Base-by-base conservation (phyloP, 1,284 basidiomycete genomes). In the Leccinum cinnamomeum region DNA sequence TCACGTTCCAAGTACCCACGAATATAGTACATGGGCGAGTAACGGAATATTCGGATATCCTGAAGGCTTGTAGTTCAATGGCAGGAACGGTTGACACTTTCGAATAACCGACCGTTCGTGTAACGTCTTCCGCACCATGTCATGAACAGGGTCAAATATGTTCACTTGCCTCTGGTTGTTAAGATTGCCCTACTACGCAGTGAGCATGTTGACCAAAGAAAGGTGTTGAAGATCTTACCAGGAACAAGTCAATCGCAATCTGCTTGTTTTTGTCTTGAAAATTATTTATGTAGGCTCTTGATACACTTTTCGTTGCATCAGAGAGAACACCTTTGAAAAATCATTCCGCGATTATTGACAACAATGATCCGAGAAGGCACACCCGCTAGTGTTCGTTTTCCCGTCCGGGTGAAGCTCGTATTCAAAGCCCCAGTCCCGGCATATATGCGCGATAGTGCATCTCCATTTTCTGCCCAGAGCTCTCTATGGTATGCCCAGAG, bases 211-310 rank as follows among this genome's bases (percentile, higher is more conserved):
- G 28, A 37, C 37, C 44, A 30, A 16, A 25, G 51, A 39, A 23
- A 10, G 3, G 3, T 5, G 7, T 18, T 4, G 56, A 20, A 63
- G 5, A 14, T 62, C 86, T 60, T 62, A 95, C 94, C 66, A 99
- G 81, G 68, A 99, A 91, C 84, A 95, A 91, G 72, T 99, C 97
- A 65, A 99, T 98, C 0, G 96, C 94, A 18, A 85, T 79, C 71
- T 99, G 97, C 75, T 99, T 99, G 53, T 84, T 87, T 75, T 94
- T 94, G 76, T 99, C 97, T 68, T 97, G 93, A 74, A 99, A 98
- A 73, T 98, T 98, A 75, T 97, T 97, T 75, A 98, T 97, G 72
- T 98, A 98, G 60, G 97, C 95, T 62, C 95, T 85, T 14, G 88
- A 90, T 20, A 97, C 94, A 70, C 94, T 97, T 76, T 99, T 99